phyloP scores from a whole-genome alignment of 2,329 filamentous ascomycete genomes.

The Sarocladium kiliense region DNA sequence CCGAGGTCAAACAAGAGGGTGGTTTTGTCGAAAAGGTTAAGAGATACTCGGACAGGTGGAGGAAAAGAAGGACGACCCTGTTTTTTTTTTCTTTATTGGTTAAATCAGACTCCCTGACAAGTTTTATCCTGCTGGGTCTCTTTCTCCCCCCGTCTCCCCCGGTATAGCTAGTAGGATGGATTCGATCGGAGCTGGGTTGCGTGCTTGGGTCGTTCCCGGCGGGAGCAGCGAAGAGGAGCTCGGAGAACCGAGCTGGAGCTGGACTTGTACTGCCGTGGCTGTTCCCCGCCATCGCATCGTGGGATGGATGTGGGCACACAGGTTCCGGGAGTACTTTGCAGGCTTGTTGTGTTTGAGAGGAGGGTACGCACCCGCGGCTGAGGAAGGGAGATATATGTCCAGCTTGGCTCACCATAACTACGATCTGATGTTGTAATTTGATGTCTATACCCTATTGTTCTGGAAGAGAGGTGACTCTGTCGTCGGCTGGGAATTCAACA shows the following conservation, averaged over 20 bases:
- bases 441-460: no score
- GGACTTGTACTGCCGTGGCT: background rate
- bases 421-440: no score
- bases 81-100: background rate
- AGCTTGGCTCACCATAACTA: background rate
- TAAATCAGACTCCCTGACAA: background rate
- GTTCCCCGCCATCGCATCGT: background rate
- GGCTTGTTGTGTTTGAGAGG: no score
- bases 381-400: background rate
- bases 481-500: no score
- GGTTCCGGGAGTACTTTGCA: no score
- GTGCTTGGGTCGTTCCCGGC: background rate
- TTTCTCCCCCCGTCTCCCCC: background rate
- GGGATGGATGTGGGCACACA: background rate
- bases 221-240: background rate
- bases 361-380: background rate
- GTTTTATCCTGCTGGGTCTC: background rate
- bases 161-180: background rate
- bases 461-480: no score
- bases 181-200: background rate
- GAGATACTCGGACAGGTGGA: background rate
- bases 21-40: background rate
- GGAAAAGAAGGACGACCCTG: background rate
- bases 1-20: background rate
- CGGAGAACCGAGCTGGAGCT: constrained; percentile 7